Percentiles rank a stretch among this genome's conserved stretches.
phyloP scores from a whole-genome alignment of 371 early-diverging fungal genomes.

The Lichtheimia ornata region DNA sequence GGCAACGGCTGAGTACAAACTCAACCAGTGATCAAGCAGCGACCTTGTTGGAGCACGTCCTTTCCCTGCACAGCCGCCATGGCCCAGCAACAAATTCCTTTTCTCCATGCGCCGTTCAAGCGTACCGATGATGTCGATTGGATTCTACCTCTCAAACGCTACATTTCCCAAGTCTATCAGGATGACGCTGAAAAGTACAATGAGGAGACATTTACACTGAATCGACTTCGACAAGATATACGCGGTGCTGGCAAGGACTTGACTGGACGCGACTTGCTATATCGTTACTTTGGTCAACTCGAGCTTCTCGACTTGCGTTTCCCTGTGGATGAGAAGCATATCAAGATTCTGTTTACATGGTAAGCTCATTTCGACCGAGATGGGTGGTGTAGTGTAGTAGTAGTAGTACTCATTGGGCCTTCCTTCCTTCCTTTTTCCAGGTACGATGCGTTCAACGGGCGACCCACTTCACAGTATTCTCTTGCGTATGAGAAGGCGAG shows the following conservation, averaged over 20 bases:
- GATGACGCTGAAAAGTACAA: conserved; percentile 91
- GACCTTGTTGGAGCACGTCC: neutral
- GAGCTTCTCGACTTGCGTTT: conserved; percentile 92
- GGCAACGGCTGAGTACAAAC: too few relatives aligned
- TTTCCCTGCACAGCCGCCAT: conserved; percentile 14
- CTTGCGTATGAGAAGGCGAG: conserved; percentile 96
- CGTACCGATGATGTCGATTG: conserved; percentile 91
- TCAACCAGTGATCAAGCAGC: too few relatives aligned
- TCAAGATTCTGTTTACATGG: conserved; percentile 90
- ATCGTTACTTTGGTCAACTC: conserved; percentile 94
- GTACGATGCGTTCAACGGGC: conserved; percentile 84
- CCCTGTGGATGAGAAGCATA: conserved; percentile 87
- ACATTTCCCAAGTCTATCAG: conserved; percentile 85
- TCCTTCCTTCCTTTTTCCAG: conserved; percentile 36
- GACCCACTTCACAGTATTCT: conserved; percentile 71
- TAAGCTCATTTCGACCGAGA: conserved; percentile 31
- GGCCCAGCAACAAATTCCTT: conserved; percentile 55
- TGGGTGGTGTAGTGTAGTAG: too few relatives aligned
- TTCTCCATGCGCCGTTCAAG: conserved; percentile 71
- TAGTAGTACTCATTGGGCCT: too few relatives aligned
- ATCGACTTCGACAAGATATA: conserved; percentile 93
- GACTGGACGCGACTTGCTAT: conserved; percentile 90
- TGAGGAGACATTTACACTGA: conserved; percentile 80
- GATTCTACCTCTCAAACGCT: conserved; percentile 75
- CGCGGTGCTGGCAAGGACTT: conserved; percentile 91